Base-by-base conservation (phyloP, 805 yeast genomes). In the Middelhovenomyces tepae region DNA sequence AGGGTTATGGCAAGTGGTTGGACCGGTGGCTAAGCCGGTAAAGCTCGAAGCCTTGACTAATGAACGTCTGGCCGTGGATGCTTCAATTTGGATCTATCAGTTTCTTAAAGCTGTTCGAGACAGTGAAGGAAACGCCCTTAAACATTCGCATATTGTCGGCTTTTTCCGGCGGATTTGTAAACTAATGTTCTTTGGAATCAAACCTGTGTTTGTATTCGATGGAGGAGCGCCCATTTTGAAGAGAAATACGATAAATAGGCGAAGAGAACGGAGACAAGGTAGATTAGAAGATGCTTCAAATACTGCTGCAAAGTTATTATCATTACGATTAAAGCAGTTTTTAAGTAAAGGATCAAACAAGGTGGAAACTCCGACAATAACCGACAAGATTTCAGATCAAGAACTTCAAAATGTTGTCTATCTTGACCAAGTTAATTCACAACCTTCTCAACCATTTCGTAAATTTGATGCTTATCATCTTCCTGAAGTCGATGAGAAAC, bases 11-110 rank as follows among this genome's bases (percentile, higher is more conserved):
- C 85, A 78, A 32, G 75, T 91, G 7, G 65, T 89, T 2, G 93
- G 85, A 4, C 93, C 95, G 0, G 73, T 89, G 0, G 91, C 97
- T 0, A 66, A 81, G 31, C 95, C 99, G 0, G 94, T 91, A 2
- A 68, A 89, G 34, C 66, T 91, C 18, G 97, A 89, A 53, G 77
- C 93, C 0, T 65, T 91, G 22, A 71, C 81, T 15, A 75, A 86
- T 37, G 80, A 78, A 51, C 65, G 70, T 34, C 62, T 91, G 47
- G 98, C 98, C 0, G 89, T 91, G 5, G 99, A 91, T 64, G 99
- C 98, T 1, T 89, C 97, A 2, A 91, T 91, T 43, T 91, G 99
- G 99, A 81, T 91, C 35, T 91, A 91, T 53, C 99, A 91, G 55
- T 91, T 91, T 51, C 63, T 91, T 43, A 91, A 89, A 54, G 97